A percentile compares a stretch with the other conserved stretches of the same genome.
phyloP scores from a whole-genome alignment of 2,329 filamentous ascomycete genomes.

The Diaporthe batatas region DNA sequence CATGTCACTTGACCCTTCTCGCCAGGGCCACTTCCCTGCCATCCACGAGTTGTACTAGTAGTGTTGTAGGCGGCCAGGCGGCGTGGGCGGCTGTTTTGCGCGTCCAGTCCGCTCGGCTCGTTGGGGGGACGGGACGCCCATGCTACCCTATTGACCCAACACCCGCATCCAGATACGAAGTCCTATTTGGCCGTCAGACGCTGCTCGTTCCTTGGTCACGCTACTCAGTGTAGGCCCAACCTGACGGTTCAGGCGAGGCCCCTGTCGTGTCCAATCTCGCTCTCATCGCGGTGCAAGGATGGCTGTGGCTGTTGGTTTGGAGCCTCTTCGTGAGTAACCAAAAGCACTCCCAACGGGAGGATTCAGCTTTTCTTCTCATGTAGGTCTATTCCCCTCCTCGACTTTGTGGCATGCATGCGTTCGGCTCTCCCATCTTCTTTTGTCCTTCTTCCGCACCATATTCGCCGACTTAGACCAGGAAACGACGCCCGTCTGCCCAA shows the following conservation, averaged over 20 bases:
- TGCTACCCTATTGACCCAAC: background rate
- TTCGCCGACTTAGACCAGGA: background rate
- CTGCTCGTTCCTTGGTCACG: conserved; percentile 13
- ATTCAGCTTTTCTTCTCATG: conserved; percentile 12
- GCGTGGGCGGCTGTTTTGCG: background rate
- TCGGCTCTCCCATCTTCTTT: conserved; percentile 2
- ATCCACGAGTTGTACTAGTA: background rate
- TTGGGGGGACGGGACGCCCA: background rate
- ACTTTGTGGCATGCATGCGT: background rate
- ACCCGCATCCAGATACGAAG: conserved; percentile 19
- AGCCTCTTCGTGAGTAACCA: conserved; percentile 4
- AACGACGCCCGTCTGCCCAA: background rate
- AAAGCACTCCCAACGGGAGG: conserved; percentile 5
- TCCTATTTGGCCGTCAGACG: conserved; percentile 22
- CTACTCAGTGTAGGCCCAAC: conserved; percentile 3
- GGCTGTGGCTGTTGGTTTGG: conserved; percentile 16
- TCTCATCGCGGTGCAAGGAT: conserved; percentile 4
- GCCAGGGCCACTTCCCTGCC: background rate
- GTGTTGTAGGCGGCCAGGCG: too few species aligned
- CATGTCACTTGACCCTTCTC: background rate
- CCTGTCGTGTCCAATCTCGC: conserved; percentile 28
- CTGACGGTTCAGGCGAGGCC: background rate
- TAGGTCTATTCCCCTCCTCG: background rate
- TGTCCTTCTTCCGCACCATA: conserved; percentile 2
- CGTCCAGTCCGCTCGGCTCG: background rate